phyloP scores from a whole-genome alignment of 1,139 yeast genomes.

The Magnusiomyces suaveolens region DNA sequence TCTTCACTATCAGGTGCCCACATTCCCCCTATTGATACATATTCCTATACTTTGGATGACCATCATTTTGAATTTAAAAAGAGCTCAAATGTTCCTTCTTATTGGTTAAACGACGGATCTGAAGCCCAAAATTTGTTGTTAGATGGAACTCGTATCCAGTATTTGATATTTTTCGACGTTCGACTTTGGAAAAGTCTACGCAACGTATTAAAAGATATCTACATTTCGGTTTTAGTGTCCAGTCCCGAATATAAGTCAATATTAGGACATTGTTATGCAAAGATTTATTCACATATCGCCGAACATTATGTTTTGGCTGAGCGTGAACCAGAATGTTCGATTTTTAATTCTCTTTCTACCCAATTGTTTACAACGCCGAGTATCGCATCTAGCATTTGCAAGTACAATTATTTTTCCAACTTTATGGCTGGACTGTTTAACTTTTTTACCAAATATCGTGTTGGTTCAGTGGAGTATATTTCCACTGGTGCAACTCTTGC shows the following conservation, averaged over 20 bases:
- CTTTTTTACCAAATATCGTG: conserved; percentile 49
- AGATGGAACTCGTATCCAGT: conserved; percentile 54
- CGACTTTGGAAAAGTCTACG: conserved; percentile 66
- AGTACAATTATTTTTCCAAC: conserved; percentile 61
- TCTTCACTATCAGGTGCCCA: conserved; percentile 29
- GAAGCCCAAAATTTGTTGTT: conserved; percentile 7
- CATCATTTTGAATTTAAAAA: conserved; percentile 21
- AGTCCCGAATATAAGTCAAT: conserved; percentile 50
- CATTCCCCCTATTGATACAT: conserved; percentile 15
- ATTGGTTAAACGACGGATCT: conserved; percentile 34
- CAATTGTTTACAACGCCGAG: conserved; percentile 82
- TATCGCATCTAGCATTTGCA: conserved; percentile 59
- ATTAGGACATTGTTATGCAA: conserved; percentile 72
- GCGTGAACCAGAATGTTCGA: conserved; percentile 73
- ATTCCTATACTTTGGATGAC: conserved; percentile 9
- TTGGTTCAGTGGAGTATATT: conserved; percentile 41
- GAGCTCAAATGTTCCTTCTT: conserved; percentile 39
- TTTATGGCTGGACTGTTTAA: conserved; percentile 60
- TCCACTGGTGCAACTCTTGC: conserved; percentile 27
- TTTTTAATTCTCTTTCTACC: conserved; percentile 68
- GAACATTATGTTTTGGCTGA: conserved; percentile 64
- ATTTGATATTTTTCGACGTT: conserved; percentile 58
- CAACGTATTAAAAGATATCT: conserved; percentile 52
- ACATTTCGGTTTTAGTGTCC: conserved; percentile 60
- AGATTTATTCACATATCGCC: conserved; percentile 68